Conservation (phyloP, 352 stramenopile genomes). For the Phytophthora pisi region DNA sequence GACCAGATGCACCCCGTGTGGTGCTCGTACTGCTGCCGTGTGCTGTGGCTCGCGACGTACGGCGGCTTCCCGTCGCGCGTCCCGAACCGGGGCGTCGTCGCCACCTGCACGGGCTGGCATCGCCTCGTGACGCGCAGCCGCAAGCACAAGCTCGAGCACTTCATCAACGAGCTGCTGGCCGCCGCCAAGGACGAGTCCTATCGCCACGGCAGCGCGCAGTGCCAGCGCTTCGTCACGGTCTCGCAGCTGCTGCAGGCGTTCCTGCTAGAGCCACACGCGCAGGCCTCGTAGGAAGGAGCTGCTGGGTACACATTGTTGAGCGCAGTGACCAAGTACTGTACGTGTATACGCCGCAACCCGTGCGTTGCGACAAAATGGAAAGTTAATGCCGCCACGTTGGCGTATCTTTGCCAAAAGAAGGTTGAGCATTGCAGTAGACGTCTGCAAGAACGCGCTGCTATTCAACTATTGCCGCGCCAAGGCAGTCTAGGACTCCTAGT, state of each 20-base stretch:
- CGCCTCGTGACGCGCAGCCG: constrained; percentile 23
- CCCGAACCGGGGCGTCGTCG: constrained; percentile 30
- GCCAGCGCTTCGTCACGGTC: constrained; percentile 52
- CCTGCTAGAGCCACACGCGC: constrained; percentile 38
- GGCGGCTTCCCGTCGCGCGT: constrained; percentile 57
- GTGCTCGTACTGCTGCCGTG: constrained; percentile 57
- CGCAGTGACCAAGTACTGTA: background rate
- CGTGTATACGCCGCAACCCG: too few species aligned
- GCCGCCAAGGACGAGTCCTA: constrained; percentile 57
- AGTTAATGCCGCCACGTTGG: background rate
- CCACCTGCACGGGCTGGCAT: constrained; percentile 27
- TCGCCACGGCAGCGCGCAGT: constrained; percentile 38
- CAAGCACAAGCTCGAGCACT: constrained; percentile 39
- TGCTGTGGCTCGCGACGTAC: constrained; percentile 51
- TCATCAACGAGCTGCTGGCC: constrained; percentile 50
- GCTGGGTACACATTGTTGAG: background rate
- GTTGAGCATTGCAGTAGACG: background rate
- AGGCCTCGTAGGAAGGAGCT: constrained; percentile 6
- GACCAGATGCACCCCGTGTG: constrained; percentile 53
- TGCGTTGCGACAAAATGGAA: constrained; percentile 17
- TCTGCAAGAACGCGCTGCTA: too few species aligned
- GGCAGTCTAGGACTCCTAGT: too few species aligned
- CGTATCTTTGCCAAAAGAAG: constrained; percentile 3
- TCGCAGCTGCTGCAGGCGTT: constrained; percentile 58
- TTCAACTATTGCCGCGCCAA: too few species aligned